These are phyloP conservation scores for Metschnikowia amazonensis DNA, from an alignment of 805 yeast genomes.

Conservation along the genomic window DNA sequence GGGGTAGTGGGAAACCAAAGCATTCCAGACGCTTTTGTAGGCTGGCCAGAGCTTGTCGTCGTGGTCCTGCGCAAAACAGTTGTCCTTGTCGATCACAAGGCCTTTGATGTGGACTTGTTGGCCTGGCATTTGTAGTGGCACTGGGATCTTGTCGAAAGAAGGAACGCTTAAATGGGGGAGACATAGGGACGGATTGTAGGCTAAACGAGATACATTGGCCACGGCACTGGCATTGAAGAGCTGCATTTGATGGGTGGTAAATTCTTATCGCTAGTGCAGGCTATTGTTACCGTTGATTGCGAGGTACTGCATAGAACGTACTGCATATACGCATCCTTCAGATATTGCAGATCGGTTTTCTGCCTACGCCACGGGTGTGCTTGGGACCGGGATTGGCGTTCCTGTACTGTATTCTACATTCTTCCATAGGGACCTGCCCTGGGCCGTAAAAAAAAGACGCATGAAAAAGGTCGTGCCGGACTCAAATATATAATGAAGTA, in stretches of 20 bases:
- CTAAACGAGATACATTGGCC: conserved; percentile 56
- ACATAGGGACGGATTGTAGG: conserved; percentile 63
- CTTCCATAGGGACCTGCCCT: too few relatives aligned
- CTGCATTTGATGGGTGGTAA: too few relatives aligned
- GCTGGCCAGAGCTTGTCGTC: conserved; percentile 77
- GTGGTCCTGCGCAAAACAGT: conserved; percentile 86
- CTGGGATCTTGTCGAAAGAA: conserved; percentile 56
- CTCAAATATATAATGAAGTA: neutral
- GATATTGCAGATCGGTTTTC: too few relatives aligned
- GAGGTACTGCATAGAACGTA: too few relatives aligned
- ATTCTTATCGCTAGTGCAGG: too few relatives aligned
- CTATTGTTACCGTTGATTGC: too few relatives aligned
- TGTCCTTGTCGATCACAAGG: conserved; percentile 88
- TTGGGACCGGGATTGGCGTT: too few relatives aligned
- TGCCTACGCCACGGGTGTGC: too few relatives aligned
- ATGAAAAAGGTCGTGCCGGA: neutral
- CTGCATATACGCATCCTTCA: too few relatives aligned
- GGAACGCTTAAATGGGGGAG: conserved; percentile 57
- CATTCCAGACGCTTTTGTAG: conserved; percentile 54
- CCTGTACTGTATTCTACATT: too few relatives aligned
- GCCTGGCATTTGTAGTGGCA: conserved; percentile 45
- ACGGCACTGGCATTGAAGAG: conserved; percentile 73
- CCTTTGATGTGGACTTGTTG: conserved; percentile 51
- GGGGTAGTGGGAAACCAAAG: conserved; percentile 55
- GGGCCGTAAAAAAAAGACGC: too few relatives aligned